Conservation (phyloP, 768 basidiomycete species). For the Termitomyces sp. region DNA sequence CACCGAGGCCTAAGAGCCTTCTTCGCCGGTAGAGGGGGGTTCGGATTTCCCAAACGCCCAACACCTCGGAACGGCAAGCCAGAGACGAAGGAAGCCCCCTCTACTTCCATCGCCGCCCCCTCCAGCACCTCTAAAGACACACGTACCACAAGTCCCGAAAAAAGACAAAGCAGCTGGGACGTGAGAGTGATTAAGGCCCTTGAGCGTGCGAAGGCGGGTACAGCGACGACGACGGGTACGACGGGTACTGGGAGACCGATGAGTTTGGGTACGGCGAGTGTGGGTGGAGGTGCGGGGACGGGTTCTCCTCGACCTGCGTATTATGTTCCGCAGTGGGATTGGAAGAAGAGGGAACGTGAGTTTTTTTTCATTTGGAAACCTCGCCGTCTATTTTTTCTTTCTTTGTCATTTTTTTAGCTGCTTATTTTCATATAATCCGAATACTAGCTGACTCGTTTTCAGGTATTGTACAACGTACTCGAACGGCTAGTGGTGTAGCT, state of each 20-base stretch:
- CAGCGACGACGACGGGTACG: not conserved
- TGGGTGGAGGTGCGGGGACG: not conserved
- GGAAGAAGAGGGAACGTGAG: not conserved
- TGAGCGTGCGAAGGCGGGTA: not conserved
- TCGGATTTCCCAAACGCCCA: too few species aligned
- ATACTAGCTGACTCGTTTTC: not conserved
- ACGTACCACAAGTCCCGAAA: not conserved
- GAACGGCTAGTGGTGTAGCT: not conserved
- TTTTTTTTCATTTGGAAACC: not conserved
- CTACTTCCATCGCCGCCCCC: too few species aligned
- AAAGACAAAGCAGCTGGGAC: slow-evolving; percentile 8
- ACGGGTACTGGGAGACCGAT: not conserved
- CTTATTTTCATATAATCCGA: too few species aligned
- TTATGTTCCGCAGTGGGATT: slow-evolving; percentile 2
- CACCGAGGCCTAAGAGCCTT: too few species aligned
- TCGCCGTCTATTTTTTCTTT: not conserved
- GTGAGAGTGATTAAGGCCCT: slow-evolving; percentile 11
- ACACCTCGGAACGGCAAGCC: too few species aligned
- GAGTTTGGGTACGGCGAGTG: too few species aligned
- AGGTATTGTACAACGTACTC: not conserved
- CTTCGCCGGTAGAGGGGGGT: too few species aligned
- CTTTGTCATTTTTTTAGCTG: not conserved
- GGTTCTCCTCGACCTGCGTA: not conserved
- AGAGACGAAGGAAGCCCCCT: too few species aligned
- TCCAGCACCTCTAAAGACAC: too few species aligned